Base-by-base conservation (phyloP, 2,329 filamentous ascomycete species). In the Ceratocystis cubensis region DNA sequence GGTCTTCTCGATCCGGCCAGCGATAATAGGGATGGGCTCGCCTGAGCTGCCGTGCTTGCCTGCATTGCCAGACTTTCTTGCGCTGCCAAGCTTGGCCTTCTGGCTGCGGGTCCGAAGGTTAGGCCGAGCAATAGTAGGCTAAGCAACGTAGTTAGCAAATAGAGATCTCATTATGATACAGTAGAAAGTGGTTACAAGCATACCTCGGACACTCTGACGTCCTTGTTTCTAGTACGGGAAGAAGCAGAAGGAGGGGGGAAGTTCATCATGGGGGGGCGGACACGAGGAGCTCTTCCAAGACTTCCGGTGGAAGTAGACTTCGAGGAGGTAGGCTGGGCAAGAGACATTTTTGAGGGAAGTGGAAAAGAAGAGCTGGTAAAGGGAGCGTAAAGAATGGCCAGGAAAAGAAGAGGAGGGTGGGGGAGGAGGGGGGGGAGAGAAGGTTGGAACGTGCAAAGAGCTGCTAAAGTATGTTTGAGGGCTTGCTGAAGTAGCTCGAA, bases 1-100 rank as follows among this genome's bases (percentile, higher is more conserved):
- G 10, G 25, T 46, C 66, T 70, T 70, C 48, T 69, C 59, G 15
- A 69, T 37, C 25, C 67, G 61, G 13, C 65, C 59, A 10, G 66
- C 33, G 8, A 64, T 28, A 8, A 62, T 37, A n/a, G 61, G 5
- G 1, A 15, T 7, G 25, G 17, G 5, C 0, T 22, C 37, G 37
- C 37, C 37, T 15, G 37, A 41, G 10, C 37, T 61, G 33, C 13
- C 45, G 13, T 25, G 28, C 17, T 50, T 50, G 45, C 10, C n/a
- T 1, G 45, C 3, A 45, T 53, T 53, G 5, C 25, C 37, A 3
- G 66, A n/a, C 41, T 64, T 66, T 13, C 10, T 20, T 7, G 45
- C 8, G 45, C 25, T 53, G 4, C 25, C 37, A 3, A 45, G 22
- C 30, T 61, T 66, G 44, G 64, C 7, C 46, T 37, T 46, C 45